phyloP scores from a whole-genome alignment of 177 flowering plant genomes.

The Tripterygium wilfordii region DNA sequence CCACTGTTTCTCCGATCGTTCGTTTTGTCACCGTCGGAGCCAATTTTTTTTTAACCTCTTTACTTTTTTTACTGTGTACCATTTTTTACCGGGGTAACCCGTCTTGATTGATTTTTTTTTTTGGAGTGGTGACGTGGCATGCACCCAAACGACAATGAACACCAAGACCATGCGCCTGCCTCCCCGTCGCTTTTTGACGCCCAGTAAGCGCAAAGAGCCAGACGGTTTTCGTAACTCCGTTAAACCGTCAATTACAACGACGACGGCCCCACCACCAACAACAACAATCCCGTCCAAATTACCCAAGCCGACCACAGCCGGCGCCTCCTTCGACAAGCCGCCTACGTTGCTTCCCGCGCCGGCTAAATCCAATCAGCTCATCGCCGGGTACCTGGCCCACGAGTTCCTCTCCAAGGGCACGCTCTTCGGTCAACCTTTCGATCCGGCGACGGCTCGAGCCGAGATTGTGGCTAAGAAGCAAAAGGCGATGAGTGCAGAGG shows the following conservation, averaged over 20 bases:
- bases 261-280: neutral
- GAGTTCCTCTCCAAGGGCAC: slow-evolving; percentile 39
- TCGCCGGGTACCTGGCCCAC: slow-evolving; percentile 39
- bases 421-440: slow-evolving; percentile 25
- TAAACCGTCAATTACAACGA: neutral
- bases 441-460: slow-evolving; percentile 21
- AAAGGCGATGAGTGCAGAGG: slow-evolving; percentile 14
- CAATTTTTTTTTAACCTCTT: neutral
- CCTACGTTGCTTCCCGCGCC: slow-evolving; percentile 4
- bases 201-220: slow-evolving; percentile 23
- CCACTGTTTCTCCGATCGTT: neutral
- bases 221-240: slow-evolving; percentile 8
- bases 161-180: slow-evolving; percentile 33
- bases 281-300: neutral
- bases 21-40: neutral
- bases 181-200: slow-evolving; percentile 20
- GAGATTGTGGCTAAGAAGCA: slow-evolving; percentile 1
- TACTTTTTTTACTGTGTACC: neutral
- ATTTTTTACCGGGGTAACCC: neutral
- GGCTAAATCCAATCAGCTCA: slow-evolving; percentile 22
- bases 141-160: slow-evolving; percentile 15
- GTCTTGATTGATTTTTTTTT: neutral
- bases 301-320: slow-evolving; percentile 5
- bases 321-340: neutral
- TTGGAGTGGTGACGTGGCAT: slow-evolving; percentile 27